phyloP scores from a whole-genome alignment of 2,329 filamentous ascomycete species.

The Penicillium frequentans region DNA sequence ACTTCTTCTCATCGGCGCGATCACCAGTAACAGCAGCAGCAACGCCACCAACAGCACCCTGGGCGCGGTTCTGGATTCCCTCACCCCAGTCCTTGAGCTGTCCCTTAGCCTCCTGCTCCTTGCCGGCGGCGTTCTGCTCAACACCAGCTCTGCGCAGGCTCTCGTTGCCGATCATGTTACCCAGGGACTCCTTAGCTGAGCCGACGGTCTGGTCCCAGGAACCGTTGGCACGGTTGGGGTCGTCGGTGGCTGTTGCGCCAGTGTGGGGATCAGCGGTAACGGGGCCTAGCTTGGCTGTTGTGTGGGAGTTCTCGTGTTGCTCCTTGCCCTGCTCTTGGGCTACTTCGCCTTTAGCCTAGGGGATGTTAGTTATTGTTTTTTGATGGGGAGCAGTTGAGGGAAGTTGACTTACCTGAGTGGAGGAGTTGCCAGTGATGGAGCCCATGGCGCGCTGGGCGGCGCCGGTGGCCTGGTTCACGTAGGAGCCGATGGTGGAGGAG shows the following conservation, averaged over 20 bases:
- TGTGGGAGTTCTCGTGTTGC: constrained; percentile 69
- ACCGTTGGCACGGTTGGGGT: constrained; percentile 69
- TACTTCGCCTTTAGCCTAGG: constrained; percentile 62
- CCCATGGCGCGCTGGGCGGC: constrained; percentile 71
- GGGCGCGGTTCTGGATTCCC: constrained; percentile 66
- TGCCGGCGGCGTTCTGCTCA: constrained; percentile 76
- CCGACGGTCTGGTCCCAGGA: constrained; percentile 89
- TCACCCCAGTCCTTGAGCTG: constrained; percentile 73
- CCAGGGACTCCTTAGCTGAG: constrained; percentile 77
- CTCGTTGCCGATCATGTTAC: constrained; percentile 73
- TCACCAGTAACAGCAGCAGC: constrained; percentile 74
- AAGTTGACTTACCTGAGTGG: constrained; percentile 57
- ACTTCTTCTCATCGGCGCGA: constrained; percentile 61
- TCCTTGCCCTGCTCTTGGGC: constrained; percentile 66
- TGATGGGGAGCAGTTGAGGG: neutral
- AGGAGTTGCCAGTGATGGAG: constrained; percentile 68
- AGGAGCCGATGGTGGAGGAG: constrained; percentile 77
- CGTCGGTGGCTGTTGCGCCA: constrained; percentile 70
- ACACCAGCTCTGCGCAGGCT: constrained; percentile 71
- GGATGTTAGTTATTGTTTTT: constrained; percentile 37
- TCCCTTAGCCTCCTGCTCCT: constrained; percentile 78
- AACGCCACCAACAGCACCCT: constrained; percentile 70
- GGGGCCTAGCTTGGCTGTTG: constrained; percentile 71
- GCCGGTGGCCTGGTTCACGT: constrained; percentile 71
- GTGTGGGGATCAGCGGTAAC: constrained; percentile 64